Evolutionary conservation across 345 rosid species (phyloP), one percentile per base, ranked within the genome.

Genomic region (Crucihimalaya himalaica): DNA sequence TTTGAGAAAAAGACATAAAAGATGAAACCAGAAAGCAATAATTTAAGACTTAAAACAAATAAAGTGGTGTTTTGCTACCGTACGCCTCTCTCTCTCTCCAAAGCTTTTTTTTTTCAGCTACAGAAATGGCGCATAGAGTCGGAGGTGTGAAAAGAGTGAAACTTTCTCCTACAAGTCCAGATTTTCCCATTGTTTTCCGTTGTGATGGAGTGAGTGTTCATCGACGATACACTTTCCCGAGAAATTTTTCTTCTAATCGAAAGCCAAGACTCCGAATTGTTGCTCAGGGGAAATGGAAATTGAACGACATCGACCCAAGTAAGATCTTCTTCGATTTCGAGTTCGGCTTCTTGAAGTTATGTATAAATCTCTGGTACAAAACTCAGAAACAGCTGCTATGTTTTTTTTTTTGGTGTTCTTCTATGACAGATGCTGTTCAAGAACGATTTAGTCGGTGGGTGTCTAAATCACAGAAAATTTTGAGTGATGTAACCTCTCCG

Each of bases 381-480:
- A 27, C 15, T 42, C 56, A 2, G 53, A 13, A 58, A 57, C 56
- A 11, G 40, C 25, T 16, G 40, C 15, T 32, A 5, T 39, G 13
- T 9, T 34, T 39, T 58, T 34, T 13, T 8, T 34, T 48, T 45
- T 6, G 54, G 9, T 13, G 37, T 18, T 54, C 50, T 23, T 56
- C 46, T 62, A 19, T 35, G 67, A 57, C 83, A 95, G 99, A 70
- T 80, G 84, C 87, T 1, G 86, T 92, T 71, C 97, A 89, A 72
- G 89, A 88, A 79, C 85, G 80, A 75, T 74, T 95, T 31, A 87
- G 69, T 57, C 66, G 82, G 29, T 95, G 99, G 99, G 60, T 95
- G 27, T 88, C 92, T 2, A 92, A 85, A 82, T 88, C 99, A 73
- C 99, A 87, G 54, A 83, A 63, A 63, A 78, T 87, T 71, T 28